Evolutionary conservation across 805 yeast genomes (phyloP), one percentile per base, ranked within the genome.

Genomic region (Priceomyces fermenticarens): DNA sequence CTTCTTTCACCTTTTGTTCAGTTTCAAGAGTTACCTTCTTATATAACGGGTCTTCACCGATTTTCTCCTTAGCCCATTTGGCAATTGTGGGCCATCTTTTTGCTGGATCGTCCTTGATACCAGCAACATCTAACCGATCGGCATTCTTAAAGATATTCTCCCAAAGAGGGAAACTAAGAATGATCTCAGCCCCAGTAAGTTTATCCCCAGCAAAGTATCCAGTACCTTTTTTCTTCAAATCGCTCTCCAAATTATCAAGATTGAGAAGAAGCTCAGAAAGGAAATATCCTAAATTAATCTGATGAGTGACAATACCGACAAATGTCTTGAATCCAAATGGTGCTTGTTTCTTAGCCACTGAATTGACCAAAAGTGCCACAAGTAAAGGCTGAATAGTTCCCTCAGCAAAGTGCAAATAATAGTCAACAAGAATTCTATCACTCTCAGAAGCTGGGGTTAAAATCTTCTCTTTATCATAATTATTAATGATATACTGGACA

Each of bases 321-420:
- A 81, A 36, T 3, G 70, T 60, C 35, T 76, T 72, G 17, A 73
- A 41, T 10, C 80, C 75, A 48, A 73, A 63, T 3, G 84, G 83
- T 1, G 77, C 70, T 4, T 65, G 48, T 3, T 59, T 48, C 43
- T 66, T 72, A 4, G 73, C 75, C 17, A 60, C 60, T 3, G 67
- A 55, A 63, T 66, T 57, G 63, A 69, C 58, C 42, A 58, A 55
- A 48, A 70, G 55, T 4, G 69, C 43, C 35, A 68, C 60, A 39
- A 75, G 53, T 6, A 72, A 60, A 12, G 78, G 80, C 53, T 77
- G 81, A 14, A 84, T 56, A 12, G 85, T 72, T 0, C 82, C 87
- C 55, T 85, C 91, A 10, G 76, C 56, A 50, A 75, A 79, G 52
- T 78, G 79, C 34, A 80, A 55, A 45, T 63, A 80, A 55, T 76